These are phyloP conservation scores for Chenopodium album DNA, from an alignment of 148 eudicot species.

Conservation along the genomic window DNA sequence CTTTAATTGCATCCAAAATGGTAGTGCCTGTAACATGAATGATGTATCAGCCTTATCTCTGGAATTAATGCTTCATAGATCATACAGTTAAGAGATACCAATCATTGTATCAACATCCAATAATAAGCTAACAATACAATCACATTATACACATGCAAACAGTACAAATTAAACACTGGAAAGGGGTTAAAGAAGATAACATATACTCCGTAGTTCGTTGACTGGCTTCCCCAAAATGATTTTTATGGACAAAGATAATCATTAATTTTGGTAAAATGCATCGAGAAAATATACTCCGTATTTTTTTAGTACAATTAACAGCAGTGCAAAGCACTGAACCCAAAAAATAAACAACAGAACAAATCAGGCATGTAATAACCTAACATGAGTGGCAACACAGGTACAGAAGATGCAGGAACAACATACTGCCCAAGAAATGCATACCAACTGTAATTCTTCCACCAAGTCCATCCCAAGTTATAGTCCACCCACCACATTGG, in stretches of 20 bases:
- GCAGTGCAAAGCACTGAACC: background rate
- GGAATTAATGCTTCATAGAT: background rate
- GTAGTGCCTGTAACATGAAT: constrained; percentile 61
- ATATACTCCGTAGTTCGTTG: background rate
- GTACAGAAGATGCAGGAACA: background rate
- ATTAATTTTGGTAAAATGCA: background rate
- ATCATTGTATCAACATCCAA: background rate
- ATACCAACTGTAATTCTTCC: constrained; percentile 93
- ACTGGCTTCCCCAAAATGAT: background rate
- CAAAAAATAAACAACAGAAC: background rate
- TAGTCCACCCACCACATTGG: constrained; percentile 98
- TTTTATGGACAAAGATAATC: background rate
- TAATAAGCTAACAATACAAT: background rate
- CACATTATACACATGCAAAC: background rate
- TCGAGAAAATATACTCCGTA: background rate
- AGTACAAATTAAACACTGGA: background rate
- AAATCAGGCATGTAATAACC: background rate
- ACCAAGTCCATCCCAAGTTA: constrained; percentile 68
- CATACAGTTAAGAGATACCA: background rate
- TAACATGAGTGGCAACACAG: background rate
- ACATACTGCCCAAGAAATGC: constrained; percentile 14
- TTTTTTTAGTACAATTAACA: background rate
- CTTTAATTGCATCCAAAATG: constrained; percentile 74
- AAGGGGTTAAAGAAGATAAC: background rate
- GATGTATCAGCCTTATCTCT: constrained; percentile 5